Base-by-base conservation (phyloP, 805 yeast genomes). In the Torulaspora delbrueckii region DNA sequence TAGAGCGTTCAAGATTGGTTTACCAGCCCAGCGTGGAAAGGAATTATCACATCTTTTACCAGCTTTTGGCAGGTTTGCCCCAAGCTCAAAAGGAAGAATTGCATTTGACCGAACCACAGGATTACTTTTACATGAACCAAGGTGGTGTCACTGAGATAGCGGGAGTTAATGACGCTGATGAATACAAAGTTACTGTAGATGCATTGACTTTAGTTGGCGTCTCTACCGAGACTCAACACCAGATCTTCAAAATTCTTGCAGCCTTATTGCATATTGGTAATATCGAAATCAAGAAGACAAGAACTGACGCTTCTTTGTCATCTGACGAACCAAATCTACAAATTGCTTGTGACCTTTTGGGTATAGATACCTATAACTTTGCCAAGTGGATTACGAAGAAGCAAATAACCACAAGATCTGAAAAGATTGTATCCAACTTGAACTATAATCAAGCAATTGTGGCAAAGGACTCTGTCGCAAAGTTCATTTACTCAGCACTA, bases 11-110 rank as follows among this genome's bases (percentile, higher is more conserved):
- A 16, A 79, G 99, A 66, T 75, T 91, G 57, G 98, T 91, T 1
- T 90, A 86, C 67, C 99, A 91, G 68, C 97, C 97, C 2, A 64
- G 75, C 7, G 69, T 76, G 12, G 99, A 91, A 69, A 81, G 98
- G 64, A 93, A 93, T 64, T 91, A 93, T 66, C 99, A 91, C 63
- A 88, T 91, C 34, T 91, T 91, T 62, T 91, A 91, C 67, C 99
- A 91, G 69, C 63, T 91, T 54, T 70, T 90, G 57, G 79, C 79
- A 23, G 99, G 98, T 46, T 70, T 85, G 59, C 65, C 73, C 30
- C 51, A 58, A 9, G 72, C 73, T 6, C 75, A 78, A 42, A 84
- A 81, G 49, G 59, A 72, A 23, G 69, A 74, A 44, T 74, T 88
- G 46, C 76, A 82, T 12, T 77, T 91, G 55, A 73, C 82, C 0